Percentiles rank a stretch among this genome's conserved stretches.
phyloP scores from a whole-genome alignment of 345 rosid genomes.

The Schrenkiella parvula region DNA sequence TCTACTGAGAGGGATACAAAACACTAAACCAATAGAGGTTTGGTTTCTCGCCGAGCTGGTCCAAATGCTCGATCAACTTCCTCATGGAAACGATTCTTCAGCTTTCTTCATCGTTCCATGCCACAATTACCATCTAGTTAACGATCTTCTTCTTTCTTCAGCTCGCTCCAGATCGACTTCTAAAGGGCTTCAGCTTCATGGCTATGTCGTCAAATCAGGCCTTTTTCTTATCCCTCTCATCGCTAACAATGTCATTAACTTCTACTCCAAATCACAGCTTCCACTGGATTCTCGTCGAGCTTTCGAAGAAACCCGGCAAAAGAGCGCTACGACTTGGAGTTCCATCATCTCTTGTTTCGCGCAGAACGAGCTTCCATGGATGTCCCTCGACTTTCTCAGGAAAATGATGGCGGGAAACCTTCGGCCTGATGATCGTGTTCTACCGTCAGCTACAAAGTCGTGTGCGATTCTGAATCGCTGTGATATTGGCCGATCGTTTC shows the following conservation, averaged over 20 bases:
- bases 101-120: conserved; percentile 23
- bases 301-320: conserved; percentile 49
- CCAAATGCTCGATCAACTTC: background rate
- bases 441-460: conserved; percentile 72
- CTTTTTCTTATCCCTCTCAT: conserved; percentile 62
- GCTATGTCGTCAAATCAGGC: conserved; percentile 63
- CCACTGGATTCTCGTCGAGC: conserved; percentile 52
- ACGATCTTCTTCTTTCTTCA: conserved; percentile 56
- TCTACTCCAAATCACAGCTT: conserved; percentile 77
- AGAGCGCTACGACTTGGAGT: conserved; percentile 82
- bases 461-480: conserved; percentile 57
- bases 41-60: background rate
- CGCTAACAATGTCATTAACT: conserved; percentile 73
- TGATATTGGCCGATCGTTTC: conserved; percentile 61
- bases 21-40: background rate
- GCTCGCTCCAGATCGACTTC: conserved; percentile 47
- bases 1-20: background rate
- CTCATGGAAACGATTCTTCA: background rate
- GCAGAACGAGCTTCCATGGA: conserved; percentile 74
- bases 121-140: conserved; percentile 41
- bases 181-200: conserved; percentile 80
- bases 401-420: conserved; percentile 43
- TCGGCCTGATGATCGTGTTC: conserved; percentile 69
- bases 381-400: conserved; percentile 63
- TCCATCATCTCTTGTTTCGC: conserved; percentile 75